phyloP scores from a whole-genome alignment of 1,284 basidiomycete species.

The Cutaneotrichosporon sp. region DNA sequence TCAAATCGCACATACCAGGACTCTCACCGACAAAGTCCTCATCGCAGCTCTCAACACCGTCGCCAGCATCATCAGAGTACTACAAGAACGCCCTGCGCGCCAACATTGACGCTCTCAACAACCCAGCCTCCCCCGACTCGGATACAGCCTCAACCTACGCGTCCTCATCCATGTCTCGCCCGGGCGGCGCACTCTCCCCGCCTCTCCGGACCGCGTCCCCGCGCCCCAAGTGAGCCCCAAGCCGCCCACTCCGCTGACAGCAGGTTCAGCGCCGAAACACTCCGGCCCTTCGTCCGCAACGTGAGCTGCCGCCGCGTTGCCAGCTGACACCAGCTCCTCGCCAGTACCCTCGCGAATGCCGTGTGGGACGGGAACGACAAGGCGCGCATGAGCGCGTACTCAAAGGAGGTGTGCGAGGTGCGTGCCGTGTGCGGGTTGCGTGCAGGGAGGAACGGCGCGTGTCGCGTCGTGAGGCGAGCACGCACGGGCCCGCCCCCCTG shows the following conservation, averaged over 20 bases:
- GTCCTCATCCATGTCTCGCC: neutral
- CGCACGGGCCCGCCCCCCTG: no score
- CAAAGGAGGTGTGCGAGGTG: conserved; percentile 44
- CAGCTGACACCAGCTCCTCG: conserved; percentile 20
- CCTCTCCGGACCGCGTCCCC: neutral
- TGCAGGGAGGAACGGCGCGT: no score
- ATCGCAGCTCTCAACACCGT: no score
- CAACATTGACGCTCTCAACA: conserved; percentile 8
- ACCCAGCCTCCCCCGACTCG: neutral
- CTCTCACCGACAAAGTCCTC: no score
- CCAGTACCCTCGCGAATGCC: conserved; percentile 19
- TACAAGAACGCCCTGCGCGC: conserved; percentile 11
- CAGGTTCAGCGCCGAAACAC: conserved; percentile 32
- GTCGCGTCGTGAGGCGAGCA: no score
- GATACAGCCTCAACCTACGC: neutral
- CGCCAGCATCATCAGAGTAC: conserved; percentile 1
- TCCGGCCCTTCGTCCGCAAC: conserved; percentile 33
- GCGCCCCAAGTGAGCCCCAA: conserved; percentile 8
- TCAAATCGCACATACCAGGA: conserved; percentile 8
- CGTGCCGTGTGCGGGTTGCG: conserved; percentile 6
- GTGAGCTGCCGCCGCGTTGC: conserved; percentile 15
- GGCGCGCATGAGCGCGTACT: conserved; percentile 26
- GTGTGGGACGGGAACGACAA: conserved; percentile 36
- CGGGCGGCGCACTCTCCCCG: conserved; percentile 1
- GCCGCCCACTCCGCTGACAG: neutral